Conservation (phyloP, 441 rosid species). For the Erodium trifolium region DNA sequence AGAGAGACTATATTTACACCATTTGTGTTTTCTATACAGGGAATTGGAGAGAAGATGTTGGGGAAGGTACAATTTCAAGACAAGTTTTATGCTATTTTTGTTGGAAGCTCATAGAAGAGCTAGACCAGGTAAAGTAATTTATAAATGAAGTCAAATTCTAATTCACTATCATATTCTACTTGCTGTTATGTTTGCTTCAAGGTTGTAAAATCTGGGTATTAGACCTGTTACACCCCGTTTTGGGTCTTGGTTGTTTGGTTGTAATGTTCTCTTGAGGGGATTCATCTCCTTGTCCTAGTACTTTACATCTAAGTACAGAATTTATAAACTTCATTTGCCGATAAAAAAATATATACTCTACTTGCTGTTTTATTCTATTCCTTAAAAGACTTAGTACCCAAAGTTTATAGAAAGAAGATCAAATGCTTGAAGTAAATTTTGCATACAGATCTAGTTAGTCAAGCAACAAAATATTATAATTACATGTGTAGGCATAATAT, state of each 20-base stretch:
- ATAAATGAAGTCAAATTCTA: neutral
- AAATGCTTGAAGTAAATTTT: neutral
- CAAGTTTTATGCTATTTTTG: neutral
- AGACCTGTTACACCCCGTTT: no score
- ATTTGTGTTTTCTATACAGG: neutral
- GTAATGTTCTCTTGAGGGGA: no score
- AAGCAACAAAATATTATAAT: neutral
- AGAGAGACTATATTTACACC: neutral
- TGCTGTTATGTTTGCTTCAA: no score
- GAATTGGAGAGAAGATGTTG: neutral
- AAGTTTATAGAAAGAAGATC: neutral
- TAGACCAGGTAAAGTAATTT: neutral
- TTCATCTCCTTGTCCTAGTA: no score
- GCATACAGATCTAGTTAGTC: neutral
- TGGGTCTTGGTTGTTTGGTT: no score
- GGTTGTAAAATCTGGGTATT: no score
- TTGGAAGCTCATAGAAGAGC: neutral
- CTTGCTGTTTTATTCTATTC: neutral
- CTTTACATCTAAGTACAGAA: no score
- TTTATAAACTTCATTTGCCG: no score
- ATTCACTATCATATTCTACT: neutral
- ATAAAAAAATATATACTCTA: no score
- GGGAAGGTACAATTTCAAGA: neutral
- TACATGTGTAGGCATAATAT: neutral
- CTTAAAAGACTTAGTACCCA: neutral